Conservation (phyloP, 305 asterid species). For the Withania somnifera region DNA sequence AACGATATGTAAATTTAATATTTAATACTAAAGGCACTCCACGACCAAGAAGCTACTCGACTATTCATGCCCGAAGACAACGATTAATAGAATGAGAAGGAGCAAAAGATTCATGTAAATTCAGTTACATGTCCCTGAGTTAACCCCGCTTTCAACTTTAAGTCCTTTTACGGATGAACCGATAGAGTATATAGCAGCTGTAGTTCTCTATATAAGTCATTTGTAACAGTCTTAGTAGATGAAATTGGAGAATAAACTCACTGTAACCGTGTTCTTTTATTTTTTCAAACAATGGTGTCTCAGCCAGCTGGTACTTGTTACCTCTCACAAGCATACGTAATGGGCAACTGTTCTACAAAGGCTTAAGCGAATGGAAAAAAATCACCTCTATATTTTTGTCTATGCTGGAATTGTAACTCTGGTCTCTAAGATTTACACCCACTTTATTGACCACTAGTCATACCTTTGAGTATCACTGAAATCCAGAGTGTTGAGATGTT, state of each 20-base stretch:
- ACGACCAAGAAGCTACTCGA: background rate
- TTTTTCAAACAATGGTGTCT: background rate
- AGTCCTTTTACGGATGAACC: background rate
- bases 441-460: background rate
- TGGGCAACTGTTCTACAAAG: background rate
- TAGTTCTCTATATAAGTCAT: background rate
- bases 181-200: background rate
- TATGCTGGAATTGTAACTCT: background rate
- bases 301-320: background rate
- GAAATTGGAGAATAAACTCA: background rate
- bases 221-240: background rate
- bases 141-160: background rate
- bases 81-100: background rate
- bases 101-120: background rate
- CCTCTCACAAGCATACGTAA: background rate
- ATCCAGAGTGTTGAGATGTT: background rate
- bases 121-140: background rate
- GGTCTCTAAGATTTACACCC: background rate
- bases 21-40: background rate
- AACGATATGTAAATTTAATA: background rate
- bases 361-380: background rate
- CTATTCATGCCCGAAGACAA: background rate
- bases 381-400: background rate
- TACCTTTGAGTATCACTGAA: no score
- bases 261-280: background rate